Conservation (phyloP, 352 stramenopile genomes). For the Globisporangium recalcitrans region DNA sequence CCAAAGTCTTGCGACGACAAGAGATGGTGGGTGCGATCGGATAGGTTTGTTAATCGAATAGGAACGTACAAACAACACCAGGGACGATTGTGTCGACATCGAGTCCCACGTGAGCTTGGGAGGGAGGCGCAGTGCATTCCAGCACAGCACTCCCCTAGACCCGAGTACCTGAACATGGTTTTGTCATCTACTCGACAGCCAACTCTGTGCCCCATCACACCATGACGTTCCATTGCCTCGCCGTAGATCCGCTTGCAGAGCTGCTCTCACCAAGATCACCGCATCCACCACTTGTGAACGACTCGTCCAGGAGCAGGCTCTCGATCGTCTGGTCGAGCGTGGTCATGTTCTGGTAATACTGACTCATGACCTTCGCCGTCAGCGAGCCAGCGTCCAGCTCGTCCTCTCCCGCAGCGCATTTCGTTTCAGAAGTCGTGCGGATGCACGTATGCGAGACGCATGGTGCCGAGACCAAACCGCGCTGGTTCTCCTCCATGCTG, state of each 20-base stretch:
- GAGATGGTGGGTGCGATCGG: too few relatives aligned
- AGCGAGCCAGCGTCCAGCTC: background rate
- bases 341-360: background rate
- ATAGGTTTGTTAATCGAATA: too few relatives aligned
- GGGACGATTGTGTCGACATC: too few relatives aligned
- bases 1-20: too few relatives aligned
- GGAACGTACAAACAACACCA: too few relatives aligned
- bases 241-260: background rate
- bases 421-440: background rate
- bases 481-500: background rate
- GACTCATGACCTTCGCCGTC: background rate
- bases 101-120: too few relatives aligned
- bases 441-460: background rate
- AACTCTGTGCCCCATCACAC: too few relatives aligned
- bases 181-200: background rate
- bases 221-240: background rate
- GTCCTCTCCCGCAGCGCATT: background rate
- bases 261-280: background rate
- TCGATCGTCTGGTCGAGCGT: constrained; percentile 1
- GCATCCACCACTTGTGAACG: background rate
- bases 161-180: too few relatives aligned
- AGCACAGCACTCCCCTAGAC: too few relatives aligned
- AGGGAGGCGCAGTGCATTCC: too few relatives aligned
- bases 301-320: background rate
- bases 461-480: background rate